These are phyloP conservation scores for Phytophthora fragariaefolia DNA, from an alignment of 352 stramenopile genomes.

Conservation along the genomic window DNA sequence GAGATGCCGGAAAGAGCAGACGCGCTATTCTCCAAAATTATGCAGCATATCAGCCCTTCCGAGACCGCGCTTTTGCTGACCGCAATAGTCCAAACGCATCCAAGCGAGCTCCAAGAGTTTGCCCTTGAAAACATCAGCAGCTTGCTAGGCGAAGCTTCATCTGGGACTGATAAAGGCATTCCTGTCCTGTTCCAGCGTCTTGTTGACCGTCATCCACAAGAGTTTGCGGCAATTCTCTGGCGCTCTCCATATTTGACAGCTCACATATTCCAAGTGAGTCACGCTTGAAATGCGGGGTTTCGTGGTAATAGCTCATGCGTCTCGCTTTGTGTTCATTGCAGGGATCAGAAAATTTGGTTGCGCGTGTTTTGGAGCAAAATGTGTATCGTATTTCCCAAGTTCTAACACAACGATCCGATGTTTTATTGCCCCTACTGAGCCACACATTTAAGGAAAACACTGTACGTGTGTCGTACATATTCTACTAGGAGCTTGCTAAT, in stretches of 20 bases:
- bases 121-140: slow-evolving; percentile 58
- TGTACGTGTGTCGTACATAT: slow-evolving; percentile 28
- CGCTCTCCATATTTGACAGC: slow-evolving; percentile 65
- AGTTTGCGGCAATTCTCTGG: slow-evolving; percentile 68
- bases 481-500: neutral
- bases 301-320: neutral
- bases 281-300: neutral
- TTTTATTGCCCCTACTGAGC: slow-evolving; percentile 60
- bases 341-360: slow-evolving; percentile 63
- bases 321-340: slow-evolving; percentile 13
- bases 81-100: slow-evolving; percentile 38
- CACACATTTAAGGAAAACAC: slow-evolving; percentile 71
- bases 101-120: slow-evolving; percentile 51
- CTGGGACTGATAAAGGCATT: slow-evolving; percentile 3
- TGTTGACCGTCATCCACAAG: slow-evolving; percentile 59
- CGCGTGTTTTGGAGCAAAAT: slow-evolving; percentile 77
- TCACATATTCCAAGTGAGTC: slow-evolving; percentile 76
- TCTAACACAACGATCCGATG: slow-evolving; percentile 56
- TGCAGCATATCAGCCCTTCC: slow-evolving; percentile 30
- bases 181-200: slow-evolving; percentile 58
- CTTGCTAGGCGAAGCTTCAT: slow-evolving; percentile 40
- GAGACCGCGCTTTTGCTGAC: slow-evolving; percentile 40
- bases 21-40: slow-evolving; percentile 50
- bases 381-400: slow-evolving; percentile 69
- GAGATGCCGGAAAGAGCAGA: slow-evolving; percentile 22